A percentile compares a stretch with the other conserved stretches of the same genome.
Evolutionary conservation across 257 asterid genomes (phyloP).

Genomic region (Capsicum chinense): DNA sequence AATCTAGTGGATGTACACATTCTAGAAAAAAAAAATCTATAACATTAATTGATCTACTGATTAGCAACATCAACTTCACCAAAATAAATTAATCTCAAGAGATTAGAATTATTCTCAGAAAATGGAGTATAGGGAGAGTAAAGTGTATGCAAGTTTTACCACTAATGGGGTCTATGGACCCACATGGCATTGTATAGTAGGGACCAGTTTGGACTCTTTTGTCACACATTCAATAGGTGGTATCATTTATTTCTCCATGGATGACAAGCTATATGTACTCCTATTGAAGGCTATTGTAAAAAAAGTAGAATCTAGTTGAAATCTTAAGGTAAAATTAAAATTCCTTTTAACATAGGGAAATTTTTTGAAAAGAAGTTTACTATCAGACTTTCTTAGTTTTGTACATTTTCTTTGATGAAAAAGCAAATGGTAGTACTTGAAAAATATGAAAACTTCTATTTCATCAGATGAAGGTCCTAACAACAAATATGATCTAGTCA

Average conservation of each 20-base stretch:
- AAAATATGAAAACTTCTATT: no score
- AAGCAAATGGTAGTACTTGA: neutral
- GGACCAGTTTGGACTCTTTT: conserved; percentile 86
- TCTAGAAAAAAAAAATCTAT: no score
- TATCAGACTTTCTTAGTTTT: conserved; percentile 37
- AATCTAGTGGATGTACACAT: no score
- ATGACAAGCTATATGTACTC: conserved; percentile 71
- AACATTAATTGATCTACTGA: no score
- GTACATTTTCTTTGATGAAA: conserved; percentile 44
- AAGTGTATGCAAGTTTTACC: no score
- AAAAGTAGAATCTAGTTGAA: conserved; percentile 55
- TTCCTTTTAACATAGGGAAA: conserved; percentile 35
- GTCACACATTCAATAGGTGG: conserved; percentile 90
- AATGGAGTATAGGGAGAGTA: no score
- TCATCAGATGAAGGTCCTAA: no score
- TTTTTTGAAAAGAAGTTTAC: conserved; percentile 33
- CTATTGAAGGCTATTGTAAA: conserved; percentile 83
- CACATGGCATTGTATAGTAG: conserved; percentile 90
- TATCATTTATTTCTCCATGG: conserved; percentile 83
- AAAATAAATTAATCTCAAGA: no score
- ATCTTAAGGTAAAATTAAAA: conserved; percentile 36
- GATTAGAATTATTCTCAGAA: no score
- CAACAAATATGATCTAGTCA: no score
- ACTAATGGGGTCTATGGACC: conserved; percentile 76
- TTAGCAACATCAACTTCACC: no score